Base-by-base conservation (phyloP, 306 rosid genomes). In the Citrullus mucosospermus region DNA sequence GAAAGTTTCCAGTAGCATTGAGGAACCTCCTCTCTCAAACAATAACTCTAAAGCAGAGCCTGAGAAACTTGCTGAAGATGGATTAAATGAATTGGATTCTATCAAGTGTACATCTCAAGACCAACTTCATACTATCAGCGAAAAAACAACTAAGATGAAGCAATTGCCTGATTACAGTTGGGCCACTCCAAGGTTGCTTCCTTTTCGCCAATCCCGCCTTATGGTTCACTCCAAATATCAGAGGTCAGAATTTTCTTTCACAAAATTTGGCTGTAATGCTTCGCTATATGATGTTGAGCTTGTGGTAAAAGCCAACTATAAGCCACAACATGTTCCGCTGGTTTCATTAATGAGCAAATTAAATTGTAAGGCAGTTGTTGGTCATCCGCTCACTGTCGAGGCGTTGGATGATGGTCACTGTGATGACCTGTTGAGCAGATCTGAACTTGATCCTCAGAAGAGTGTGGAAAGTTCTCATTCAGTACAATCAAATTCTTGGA, bases 261-360 rank as follows among this genome's bases (percentile, higher is more conserved):
- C 88, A 79, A 89, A 78, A 81, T 14, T 58, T 71, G 79, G 84
- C 36, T 69, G 90, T 0, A 87, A 91, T 67, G 81, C 79, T 78
- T 85, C 92, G 2, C 83, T 92, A 61, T 87, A 89, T 67, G 93
- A 91, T 57, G 87, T 91, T 59, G 90, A 92, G 80, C 73, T 95
- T 65, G 91, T 91, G 81, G 90, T 88, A 81, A 91, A 92, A 78
- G 89, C 93, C 72, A 88, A 87, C 87, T 90, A 91, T 82, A 81
- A 86, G 78, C 93, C 97, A 61, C 93, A 88, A 57, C 97, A 92
- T 78, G 97, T 92, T 43, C 99, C 97, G 0, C 50, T 95, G 86
- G 99, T 95, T 85, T 95, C 97, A 18, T 91, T 92, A 51, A 92
- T 85, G 92, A 95, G 99, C 80, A 91, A 95, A 83, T 68, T 91